Percentiles rank a stretch among this genome's conserved stretches.
Conservation (phyloP, 1,139 yeast genomes). For the Blastobotrys arbuscula region DNA sequence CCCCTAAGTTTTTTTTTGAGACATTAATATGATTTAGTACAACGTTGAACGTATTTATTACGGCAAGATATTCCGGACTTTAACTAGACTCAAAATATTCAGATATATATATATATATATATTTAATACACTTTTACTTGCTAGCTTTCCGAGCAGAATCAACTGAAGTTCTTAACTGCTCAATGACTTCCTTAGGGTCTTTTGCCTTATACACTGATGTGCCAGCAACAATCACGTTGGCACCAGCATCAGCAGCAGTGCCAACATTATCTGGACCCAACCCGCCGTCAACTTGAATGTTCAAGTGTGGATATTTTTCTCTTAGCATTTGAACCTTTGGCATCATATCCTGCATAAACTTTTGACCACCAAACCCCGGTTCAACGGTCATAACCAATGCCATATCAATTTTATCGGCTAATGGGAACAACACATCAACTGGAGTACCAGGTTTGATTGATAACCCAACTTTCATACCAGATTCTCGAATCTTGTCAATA, state of each 20-base stretch:
- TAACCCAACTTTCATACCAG: conserved; percentile 92
- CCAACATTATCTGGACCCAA: conserved; percentile 78
- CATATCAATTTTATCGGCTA: conserved; percentile 81
- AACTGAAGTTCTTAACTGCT: conserved; percentile 26
- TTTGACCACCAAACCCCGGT: conserved; percentile 98
- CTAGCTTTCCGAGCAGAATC: neutral
- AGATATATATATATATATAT: too few relatives aligned
- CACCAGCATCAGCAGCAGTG: conserved; percentile 89
- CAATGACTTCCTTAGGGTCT: conserved; percentile 70
- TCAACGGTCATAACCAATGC: conserved; percentile 96
- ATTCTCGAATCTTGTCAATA: conserved; percentile 65
- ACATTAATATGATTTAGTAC: too few relatives aligned
- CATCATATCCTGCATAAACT: conserved; percentile 95
- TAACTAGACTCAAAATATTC: too few relatives aligned
- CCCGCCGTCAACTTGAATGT: conserved; percentile 97
- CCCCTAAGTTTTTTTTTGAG: too few relatives aligned
- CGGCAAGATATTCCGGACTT: too few relatives aligned
- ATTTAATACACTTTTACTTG: too few relatives aligned
- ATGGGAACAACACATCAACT: conserved; percentile 72
- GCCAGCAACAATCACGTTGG: conserved; percentile 97
- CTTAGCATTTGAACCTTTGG: conserved; percentile 81
- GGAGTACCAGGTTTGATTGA: conserved; percentile 94
- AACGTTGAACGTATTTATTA: too few relatives aligned
- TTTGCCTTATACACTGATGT: conserved; percentile 85
- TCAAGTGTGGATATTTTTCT: conserved; percentile 63